These are phyloP conservation scores for Rosa hybrid DNA, from an alignment of 331 rosid genomes.

Conservation along the genomic window DNA sequence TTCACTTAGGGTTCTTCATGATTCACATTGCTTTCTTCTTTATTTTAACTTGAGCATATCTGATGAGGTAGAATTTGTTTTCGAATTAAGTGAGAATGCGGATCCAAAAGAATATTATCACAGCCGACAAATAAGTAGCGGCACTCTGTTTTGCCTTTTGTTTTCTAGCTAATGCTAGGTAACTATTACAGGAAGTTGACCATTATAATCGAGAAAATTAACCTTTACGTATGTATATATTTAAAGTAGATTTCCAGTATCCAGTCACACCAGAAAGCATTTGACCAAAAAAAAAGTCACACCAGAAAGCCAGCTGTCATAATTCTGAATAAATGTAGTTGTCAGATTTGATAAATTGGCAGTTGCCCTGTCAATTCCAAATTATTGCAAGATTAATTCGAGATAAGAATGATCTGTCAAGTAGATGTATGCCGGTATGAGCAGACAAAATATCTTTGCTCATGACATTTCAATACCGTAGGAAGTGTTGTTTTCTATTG, in stretches of 20 bases:
- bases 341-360: not conserved
- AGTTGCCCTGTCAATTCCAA: conserved; percentile 18
- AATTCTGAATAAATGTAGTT: not conserved
- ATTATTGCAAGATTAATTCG: not conserved
- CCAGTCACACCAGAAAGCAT: not conserved
- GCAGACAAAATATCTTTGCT: not conserved
- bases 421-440: not conserved
- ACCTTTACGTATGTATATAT: not conserved
- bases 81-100: not conserved
- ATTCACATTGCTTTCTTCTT: not conserved
- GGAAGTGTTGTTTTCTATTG: not conserved
- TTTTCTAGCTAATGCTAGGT: not conserved
- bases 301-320: not conserved
- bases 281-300: not conserved
- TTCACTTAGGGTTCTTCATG: not conserved
- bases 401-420: not conserved
- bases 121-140: not conserved
- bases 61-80: not conserved
- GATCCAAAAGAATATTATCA: not conserved
- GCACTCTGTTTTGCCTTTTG: not conserved
- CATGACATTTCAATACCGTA: not conserved
- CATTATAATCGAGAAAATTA: not conserved
- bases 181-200: not conserved
- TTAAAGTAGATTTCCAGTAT: not conserved
- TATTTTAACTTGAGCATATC: not conserved